phyloP scores from a whole-genome alignment of 306 rosid genomes.

The Trifolium subterraneum region DNA sequence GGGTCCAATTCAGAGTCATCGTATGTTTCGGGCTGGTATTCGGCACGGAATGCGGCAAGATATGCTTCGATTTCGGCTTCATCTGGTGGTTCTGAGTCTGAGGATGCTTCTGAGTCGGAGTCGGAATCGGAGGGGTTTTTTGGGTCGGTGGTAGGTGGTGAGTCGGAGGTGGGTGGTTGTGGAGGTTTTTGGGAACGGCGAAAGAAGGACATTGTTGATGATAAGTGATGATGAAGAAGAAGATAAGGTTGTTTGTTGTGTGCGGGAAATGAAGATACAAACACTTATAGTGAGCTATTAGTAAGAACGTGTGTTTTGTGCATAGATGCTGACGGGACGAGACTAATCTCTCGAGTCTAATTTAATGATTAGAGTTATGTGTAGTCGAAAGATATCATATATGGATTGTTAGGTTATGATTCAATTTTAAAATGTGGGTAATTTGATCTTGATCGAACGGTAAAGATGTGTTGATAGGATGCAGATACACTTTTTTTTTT shows the following conservation, averaged over 20 bases:
- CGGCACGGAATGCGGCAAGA: neutral
- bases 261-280: conserved; percentile 1
- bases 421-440: no score
- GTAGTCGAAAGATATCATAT: no score
- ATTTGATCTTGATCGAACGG: no score
- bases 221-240: neutral
- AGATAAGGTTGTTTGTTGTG: conserved; percentile 10
- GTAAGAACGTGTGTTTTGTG: no score
- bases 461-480: no score
- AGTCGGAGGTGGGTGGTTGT: neutral
- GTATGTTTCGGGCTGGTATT: neutral
- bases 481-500: no score
- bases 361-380: no score
- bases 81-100: conserved; percentile 7
- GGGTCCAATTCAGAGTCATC: neutral
- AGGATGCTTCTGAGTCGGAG: conserved; percentile 30
- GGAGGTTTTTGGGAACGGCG: neutral
- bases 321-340: no score
- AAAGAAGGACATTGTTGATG: neutral
- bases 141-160: neutral
- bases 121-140: neutral
- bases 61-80: neutral
- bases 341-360: no score
- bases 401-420: no score
- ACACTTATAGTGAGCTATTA: neutral